Evolutionary conservation across 305 asterid species (phyloP).

Genomic region (Caryopteris hybrid): DNA sequence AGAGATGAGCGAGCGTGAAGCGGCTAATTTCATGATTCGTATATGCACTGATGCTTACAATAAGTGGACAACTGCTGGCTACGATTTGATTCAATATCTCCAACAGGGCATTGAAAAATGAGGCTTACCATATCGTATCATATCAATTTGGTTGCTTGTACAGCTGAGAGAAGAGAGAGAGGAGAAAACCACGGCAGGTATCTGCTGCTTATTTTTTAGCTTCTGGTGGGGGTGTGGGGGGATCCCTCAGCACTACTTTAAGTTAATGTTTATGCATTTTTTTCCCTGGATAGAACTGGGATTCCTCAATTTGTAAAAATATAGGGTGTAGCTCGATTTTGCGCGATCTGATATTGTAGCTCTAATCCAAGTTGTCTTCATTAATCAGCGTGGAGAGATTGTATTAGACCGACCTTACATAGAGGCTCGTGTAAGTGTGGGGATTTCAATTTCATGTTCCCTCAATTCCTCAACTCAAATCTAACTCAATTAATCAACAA

Average conservation of each 20-base stretch:
- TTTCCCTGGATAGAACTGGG: conserved; percentile 7
- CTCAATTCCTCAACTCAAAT: too few relatives aligned
- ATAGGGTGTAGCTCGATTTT: conserved; percentile 21
- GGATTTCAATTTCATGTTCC: too few relatives aligned
- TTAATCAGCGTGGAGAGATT: background rate
- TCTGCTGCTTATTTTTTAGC: conserved; percentile 9
- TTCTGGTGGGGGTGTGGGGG: too few relatives aligned
- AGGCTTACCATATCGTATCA: conserved; percentile 14
- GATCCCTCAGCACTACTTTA: background rate
- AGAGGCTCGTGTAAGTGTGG: too few relatives aligned
- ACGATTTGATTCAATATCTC: conserved; percentile 91
- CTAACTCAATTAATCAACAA: too few relatives aligned
- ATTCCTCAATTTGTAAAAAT: conserved; percentile 26
- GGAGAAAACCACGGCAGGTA: background rate
- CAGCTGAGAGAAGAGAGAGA: conserved; percentile 19
- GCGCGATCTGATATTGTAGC: background rate
- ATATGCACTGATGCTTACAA: conserved; percentile 89
- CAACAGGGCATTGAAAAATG: conserved; percentile 97
- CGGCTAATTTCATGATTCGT: conserved; percentile 90
- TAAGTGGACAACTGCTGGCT: conserved; percentile 96
- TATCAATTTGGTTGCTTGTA: background rate
- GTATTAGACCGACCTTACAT: too few relatives aligned
- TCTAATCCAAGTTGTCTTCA: background rate
- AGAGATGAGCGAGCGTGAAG: conserved; percentile 97
- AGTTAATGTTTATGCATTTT: background rate